Evolutionary conservation across 805 yeast genomes (phyloP).

Genomic region (Lipomyces yamanashiensis): DNA sequence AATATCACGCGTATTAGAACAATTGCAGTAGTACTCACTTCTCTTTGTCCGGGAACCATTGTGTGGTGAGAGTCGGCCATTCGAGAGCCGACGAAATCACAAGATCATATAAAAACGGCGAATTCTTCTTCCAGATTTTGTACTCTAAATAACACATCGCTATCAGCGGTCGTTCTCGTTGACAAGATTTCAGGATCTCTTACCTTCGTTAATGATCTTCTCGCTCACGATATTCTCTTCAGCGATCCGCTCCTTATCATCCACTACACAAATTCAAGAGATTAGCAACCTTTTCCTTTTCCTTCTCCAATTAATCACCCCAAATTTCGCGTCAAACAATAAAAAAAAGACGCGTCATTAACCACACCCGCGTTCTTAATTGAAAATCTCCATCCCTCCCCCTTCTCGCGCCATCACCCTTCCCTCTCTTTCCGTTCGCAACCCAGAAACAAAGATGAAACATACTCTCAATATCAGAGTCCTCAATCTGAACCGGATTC

Average conservation of each 20-base stretch:
- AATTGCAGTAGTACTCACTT: slow-evolving; percentile 15
- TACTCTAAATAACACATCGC: slow-evolving; percentile 47
- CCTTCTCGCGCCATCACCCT: too few relatives aligned
- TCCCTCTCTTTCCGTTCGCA: too few relatives aligned
- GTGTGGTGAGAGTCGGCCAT: slow-evolving; percentile 67
- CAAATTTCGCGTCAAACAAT: too few relatives aligned
- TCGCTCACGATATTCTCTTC: slow-evolving; percentile 34
- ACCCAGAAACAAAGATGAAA: background rate
- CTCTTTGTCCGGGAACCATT: slow-evolving; percentile 65
- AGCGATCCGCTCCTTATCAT: slow-evolving; percentile 30
- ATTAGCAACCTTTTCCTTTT: background rate
- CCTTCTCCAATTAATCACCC: background rate
- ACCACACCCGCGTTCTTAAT: too few relatives aligned
- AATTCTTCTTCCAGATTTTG: slow-evolving; percentile 64
- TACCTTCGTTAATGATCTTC: slow-evolving; percentile 36
- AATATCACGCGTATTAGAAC: background rate
- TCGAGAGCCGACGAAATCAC: slow-evolving; percentile 58
- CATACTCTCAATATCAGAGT: slow-evolving; percentile 31
- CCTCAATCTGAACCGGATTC: slow-evolving; percentile 15
- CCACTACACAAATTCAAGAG: slow-evolving; percentile 19
- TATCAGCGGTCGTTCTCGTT: too few relatives aligned
- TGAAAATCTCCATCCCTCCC: too few relatives aligned
- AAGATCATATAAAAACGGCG: slow-evolving; percentile 59
- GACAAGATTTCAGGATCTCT: background rate
- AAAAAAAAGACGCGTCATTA: too few relatives aligned